Base-by-base conservation (phyloP, 2,329 filamentous ascomycete species). In the Cordyceps militaris region DNA sequence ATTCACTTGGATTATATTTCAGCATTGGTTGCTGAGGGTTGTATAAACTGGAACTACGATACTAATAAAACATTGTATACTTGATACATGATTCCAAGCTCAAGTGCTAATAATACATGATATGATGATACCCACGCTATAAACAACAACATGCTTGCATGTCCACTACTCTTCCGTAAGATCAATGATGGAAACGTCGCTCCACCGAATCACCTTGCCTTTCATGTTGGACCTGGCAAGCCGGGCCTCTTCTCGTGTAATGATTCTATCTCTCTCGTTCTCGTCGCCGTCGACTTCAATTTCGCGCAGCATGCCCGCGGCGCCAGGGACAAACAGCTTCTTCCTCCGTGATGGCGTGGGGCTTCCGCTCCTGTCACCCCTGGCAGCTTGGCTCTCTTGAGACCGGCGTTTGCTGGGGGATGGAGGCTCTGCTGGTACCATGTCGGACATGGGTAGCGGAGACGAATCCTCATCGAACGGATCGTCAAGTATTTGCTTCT, bases 171-270 rank as follows among this genome's bases (percentile, higher is more conserved):
- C 66, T 42, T 64, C 56, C 6, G 70, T 72, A 36, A 73, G 61
- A 46, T 73, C 70, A 54, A 73, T 66, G 40, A 70, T 62, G 3
- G 66, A 64, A 32, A 72, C 63, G 36, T 72, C 70, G 13, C 70
- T 73, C 62, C 64, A 62, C 8, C 70, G 63, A 16, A 65, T 54
- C 13, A 64, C 65, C 0, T 56, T 60, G 28, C 57, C 46, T 28
- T 56, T 50, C 3, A 19, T 42, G 1, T 38, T 40, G 5, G 32
- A 26, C 19, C 19, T 23, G n/a, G 11, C 23, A 4, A 58, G 23
- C 34, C 21, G 34, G 1, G 48, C 50, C 34, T 51, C 51, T 28
- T 49, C 44, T 10, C 51, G 42, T 13, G 50, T 46, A 26, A 49
- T 34, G 28, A 51, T 26, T 3, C 11, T 36, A 8, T 55, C 46